These are phyloP conservation scores for Lipomyces anomalus DNA, from an alignment of 805 yeast genomes.

Conservation along the genomic window DNA sequence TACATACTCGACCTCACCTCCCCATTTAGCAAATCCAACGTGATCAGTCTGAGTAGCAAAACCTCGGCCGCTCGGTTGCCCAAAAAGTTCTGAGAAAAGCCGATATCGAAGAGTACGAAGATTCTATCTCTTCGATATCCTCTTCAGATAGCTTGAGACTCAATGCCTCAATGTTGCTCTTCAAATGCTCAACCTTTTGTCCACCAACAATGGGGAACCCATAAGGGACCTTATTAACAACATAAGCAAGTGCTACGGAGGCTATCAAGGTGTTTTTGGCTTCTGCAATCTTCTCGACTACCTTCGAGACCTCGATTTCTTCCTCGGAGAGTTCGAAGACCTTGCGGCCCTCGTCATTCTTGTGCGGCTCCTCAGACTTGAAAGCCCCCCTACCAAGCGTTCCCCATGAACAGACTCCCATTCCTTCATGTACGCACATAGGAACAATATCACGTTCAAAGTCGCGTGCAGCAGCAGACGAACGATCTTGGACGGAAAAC, in stretches of 20 bases:
- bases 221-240: conserved; percentile 21
- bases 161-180: conserved; percentile 24
- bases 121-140: conserved; percentile 20
- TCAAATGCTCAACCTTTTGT: conserved; percentile 24
- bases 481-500: conserved; percentile 26
- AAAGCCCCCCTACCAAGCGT: conserved; percentile 27
- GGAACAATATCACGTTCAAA: conserved; percentile 29
- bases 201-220: conserved; percentile 29
- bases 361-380: conserved; percentile 20
- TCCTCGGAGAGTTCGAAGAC: not conserved
- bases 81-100: conserved; percentile 21
- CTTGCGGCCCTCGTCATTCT: conserved; percentile 10
- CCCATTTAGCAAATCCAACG: no score
- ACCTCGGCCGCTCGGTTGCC: no score
- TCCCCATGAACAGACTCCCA: conserved; percentile 29
- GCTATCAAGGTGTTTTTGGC: not conserved
- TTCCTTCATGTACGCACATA: conserved; percentile 26
- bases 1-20: no score
- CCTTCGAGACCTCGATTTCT: not conserved
- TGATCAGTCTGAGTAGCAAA: no score
- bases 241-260: conserved; percentile 27
- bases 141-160: conserved; percentile 19
- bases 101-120: conserved; percentile 20
- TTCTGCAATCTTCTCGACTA: conserved; percentile 7
- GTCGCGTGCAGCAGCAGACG: conserved; percentile 25